Evolutionary conservation across 257 asterid genomes (phyloP), one percentile per base, ranked within the genome.

Genomic region (Fraxinus cuspidata): DNA sequence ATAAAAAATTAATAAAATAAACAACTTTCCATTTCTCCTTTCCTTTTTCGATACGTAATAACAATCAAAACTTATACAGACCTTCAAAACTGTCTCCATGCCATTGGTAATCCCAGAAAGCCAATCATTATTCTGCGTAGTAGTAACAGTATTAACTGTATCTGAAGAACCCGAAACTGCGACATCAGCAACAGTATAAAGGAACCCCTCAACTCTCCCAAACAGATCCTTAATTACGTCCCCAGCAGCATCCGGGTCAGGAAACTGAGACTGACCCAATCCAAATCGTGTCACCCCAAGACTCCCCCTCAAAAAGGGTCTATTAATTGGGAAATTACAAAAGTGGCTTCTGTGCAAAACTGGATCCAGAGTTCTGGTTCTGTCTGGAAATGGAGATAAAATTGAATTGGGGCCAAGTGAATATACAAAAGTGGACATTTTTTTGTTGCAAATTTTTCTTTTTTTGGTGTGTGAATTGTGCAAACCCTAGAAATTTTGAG

Each of bases 71-170:
- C 71, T 71, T 49, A 3, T 78, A 77, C 90, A 70, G 79, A 96
- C 99, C 99, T 96, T 96, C 79, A 96, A 74, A 80, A 96, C 98
- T 83, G 88, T 13, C 79, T 96, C 99, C 99, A 96, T 93, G 49
- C 90, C 91, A 83, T 86, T 89, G 25, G 96, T 92, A 71, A 96
- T 90, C 88, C 99, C 98, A 80, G 97, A 90, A 79, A 96, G 94
- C 99, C 99, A 96, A 83, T 96, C 98, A 83, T 88, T 78, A 25
- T 83, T 85, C 83, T 93, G 92, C 15, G 87, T 79, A 51, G 90
- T 58, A 38, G 77, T 64, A 76, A 79, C 92, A 63, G 88, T 79
- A 49, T 84, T 89, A 84, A 89, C 89, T 0, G 88, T 56, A 77
- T 89, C 94, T 9, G 89, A 49, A 72, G 96, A 86, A 83, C 58